Conservation (phyloP, 1,284 basidiomycete species). For the Leccinum subspadiceum region DNA sequence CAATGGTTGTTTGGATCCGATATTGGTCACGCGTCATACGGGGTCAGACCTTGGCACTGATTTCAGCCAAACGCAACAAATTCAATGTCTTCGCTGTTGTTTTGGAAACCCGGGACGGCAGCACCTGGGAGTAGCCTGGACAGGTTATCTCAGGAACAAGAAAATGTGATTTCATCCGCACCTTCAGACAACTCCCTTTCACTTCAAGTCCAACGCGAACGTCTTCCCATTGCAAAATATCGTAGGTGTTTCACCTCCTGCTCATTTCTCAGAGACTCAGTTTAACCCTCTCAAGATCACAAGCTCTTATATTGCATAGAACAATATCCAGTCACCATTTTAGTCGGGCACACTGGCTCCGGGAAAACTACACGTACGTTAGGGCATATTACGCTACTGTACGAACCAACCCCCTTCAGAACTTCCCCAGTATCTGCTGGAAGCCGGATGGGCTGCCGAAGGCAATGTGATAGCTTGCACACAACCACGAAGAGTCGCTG, state of each 20-base stretch:
- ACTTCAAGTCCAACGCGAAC: conserved; percentile 73
- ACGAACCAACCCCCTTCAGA: conserved; percentile 47
- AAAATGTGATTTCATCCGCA: conserved; percentile 63
- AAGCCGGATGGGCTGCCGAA: conserved; percentile 84
- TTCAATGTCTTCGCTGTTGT: conserved; percentile 49
- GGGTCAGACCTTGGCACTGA: not conserved
- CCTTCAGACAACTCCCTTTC: conserved; percentile 56
- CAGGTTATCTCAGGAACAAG: conserved; percentile 75
- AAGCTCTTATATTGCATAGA: conserved; percentile 85
- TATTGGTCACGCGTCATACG: not conserved
- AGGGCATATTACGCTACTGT: not conserved
- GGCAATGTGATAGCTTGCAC: conserved; percentile 87
- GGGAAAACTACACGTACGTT: conserved; percentile 94
- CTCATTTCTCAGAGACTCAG: not conserved
- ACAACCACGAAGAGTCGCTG: conserved; percentile 93
- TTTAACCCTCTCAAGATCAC: conserved; percentile 47
- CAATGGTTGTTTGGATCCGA: conserved; percentile 16
- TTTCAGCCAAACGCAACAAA: not conserved
- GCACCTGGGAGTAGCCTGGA: conserved; percentile 89
- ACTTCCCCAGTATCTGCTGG: conserved; percentile 90
- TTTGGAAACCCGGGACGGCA: conserved; percentile 82
- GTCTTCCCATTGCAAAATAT: conserved; percentile 87
- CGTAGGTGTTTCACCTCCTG: conserved; percentile 44
- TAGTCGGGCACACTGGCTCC: conserved; percentile 95
- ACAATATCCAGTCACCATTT: conserved; percentile 78